Percentiles rank a stretch among this genome's conserved stretches.
These are phyloP conservation scores for Lablab purpureus DNA, from an alignment of 306 rosid genomes.

Conservation along the genomic window DNA sequence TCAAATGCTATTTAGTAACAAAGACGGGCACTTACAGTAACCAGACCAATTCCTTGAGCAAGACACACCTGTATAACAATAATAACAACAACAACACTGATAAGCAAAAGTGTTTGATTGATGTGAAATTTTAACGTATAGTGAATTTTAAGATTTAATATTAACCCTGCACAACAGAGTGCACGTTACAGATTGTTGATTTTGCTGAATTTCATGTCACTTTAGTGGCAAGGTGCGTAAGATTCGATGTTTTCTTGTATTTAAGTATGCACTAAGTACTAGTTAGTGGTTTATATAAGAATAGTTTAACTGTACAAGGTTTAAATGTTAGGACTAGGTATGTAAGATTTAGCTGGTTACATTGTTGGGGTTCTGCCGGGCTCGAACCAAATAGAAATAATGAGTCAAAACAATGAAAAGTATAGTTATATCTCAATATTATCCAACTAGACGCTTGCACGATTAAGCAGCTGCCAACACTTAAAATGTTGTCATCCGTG, in stretches of 20 bases:
- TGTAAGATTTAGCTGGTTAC: slow-evolving; percentile 22
- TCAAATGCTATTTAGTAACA: background rate
- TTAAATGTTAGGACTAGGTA: slow-evolving; percentile 35
- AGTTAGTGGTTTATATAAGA: slow-evolving; percentile 46
- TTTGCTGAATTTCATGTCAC: slow-evolving; percentile 59
- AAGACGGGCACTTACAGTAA: slow-evolving; percentile 7
- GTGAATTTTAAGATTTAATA: slow-evolving; percentile 44
- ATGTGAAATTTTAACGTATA: slow-evolving; percentile 38
- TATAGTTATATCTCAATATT: slow-evolving; percentile 35
- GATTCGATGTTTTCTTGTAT: slow-evolving; percentile 47
- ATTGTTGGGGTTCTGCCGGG: slow-evolving; percentile 14
- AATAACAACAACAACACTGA: background rate
- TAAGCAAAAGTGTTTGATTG: slow-evolving; percentile 33
- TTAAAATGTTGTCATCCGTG: slow-evolving; percentile 35
- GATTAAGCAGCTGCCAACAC: slow-evolving; percentile 25
- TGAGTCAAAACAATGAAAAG: slow-evolving; percentile 30
- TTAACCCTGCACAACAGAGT: slow-evolving; percentile 33
- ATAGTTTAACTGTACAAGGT: slow-evolving; percentile 54
- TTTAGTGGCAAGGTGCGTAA: slow-evolving; percentile 29
- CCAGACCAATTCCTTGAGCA: slow-evolving; percentile 10
- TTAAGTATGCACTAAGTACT: slow-evolving; percentile 19
- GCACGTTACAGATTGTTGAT: slow-evolving; percentile 45
- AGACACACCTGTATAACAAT: slow-evolving; percentile 1
- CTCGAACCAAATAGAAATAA: slow-evolving; percentile 27
- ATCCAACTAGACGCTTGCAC: slow-evolving; percentile 43